Evolutionary conservation across 495 filamentous ascomycete species (phyloP), one percentile per base, ranked within the genome.

Genomic region (Penicillium samsonianum): DNA sequence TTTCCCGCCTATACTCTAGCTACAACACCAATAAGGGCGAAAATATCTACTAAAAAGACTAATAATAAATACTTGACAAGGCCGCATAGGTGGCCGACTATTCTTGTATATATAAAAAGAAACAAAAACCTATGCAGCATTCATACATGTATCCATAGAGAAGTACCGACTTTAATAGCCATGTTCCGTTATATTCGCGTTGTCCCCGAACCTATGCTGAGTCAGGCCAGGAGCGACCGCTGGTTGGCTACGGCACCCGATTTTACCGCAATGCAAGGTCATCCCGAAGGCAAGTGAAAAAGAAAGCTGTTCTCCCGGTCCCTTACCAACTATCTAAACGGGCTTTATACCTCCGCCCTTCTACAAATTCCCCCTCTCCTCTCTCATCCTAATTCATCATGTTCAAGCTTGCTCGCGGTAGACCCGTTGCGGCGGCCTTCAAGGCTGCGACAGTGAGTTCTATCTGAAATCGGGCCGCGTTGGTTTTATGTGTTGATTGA

Each of bases 351-450:
- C 57, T 57, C 55, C 53, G 61, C 60, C 58, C 52, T 61, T 70
- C 62, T 51, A 51, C 55, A 53, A 55, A 52, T 57, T 51, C 64
- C 70, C 30, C 65, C 61, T 61, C 60, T 64, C 61, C 49, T 62
- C 48, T 59, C 57, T 28, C 40, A 58, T 59, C 57, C 28, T 48
- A 43, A 52, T 56, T 60, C 71, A 78, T 60, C 59, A 92, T 92
- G 89, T 90, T 89, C 75, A 90, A 84, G 75, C 79, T 91, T 65
- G 82, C 84, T 62, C 82, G 86, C 73, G 80, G 82, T 75, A 80
- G 82, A 77, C 83, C 86, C 65, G 73, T 90, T 65, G 79, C 81
- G 63, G 79, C 85, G 67, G 87, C 86, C 68, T 69, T 90, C 63
- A 86, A 80, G 67, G 78, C 84, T 72, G 77, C 77, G 63, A 82